A percentile compares a stretch with the other conserved stretches of the same genome.
phyloP scores from a whole-genome alignment of 2,329 filamentous ascomycete species.

The Aspergillus alliaceus region DNA sequence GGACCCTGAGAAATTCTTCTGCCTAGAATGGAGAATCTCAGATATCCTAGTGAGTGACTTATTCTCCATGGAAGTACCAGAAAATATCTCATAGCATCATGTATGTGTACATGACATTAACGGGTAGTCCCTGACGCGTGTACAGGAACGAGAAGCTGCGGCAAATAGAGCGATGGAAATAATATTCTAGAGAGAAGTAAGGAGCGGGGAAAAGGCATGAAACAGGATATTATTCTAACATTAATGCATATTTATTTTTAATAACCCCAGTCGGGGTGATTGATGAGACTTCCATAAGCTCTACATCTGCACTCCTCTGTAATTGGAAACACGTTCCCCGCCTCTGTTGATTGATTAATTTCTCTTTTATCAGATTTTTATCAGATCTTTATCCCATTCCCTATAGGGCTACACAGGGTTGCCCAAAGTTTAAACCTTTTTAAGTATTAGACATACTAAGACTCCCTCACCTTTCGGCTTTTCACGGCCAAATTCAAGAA shows the following conservation, averaged over 20 bases:
- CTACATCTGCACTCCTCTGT: background rate
- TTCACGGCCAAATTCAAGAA: no score
- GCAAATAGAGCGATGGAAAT: background rate
- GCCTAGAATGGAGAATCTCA: background rate
- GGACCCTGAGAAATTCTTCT: background rate
- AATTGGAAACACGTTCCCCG: background rate
- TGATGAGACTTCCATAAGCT: background rate
- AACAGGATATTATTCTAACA: no score
- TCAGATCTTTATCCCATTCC: background rate
- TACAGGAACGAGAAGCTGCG: background rate
- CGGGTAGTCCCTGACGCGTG: background rate
- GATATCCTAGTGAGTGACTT: background rate
- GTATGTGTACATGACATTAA: background rate
- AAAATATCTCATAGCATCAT: background rate
- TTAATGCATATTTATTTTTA: no score
- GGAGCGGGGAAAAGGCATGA: no score
- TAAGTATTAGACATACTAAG: fast-evolving
- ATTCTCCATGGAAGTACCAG: background rate
- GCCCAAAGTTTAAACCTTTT: background rate
- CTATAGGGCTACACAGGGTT: fast-evolving
- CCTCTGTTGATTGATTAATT: background rate
- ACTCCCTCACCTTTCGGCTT: background rate
- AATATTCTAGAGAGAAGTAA: background rate
- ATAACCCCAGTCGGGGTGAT: background rate
- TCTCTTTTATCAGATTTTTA: no score